A percentile compares a stretch with the other conserved stretches of the same genome.
Evolutionary conservation across 352 stramenopile genomes (phyloP).

Genomic region (Phytophthora europaea): DNA sequence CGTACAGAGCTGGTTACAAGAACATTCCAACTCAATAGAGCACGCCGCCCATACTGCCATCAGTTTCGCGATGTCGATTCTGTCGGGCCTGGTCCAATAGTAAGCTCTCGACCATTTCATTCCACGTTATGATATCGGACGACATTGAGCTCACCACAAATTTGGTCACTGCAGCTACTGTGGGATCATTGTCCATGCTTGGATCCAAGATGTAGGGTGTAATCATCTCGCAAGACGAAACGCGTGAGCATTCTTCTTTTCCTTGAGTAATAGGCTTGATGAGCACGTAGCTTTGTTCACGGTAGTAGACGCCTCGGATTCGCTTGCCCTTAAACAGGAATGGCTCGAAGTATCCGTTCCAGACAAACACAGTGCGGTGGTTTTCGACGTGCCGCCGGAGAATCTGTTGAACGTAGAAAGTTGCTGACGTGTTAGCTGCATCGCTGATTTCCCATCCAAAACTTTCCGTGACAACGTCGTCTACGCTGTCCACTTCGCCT

Average conservation of each 20-base stretch:
- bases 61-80: not conserved
- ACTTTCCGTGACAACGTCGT: conserved; percentile 58
- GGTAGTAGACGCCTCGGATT: conserved; percentile 47
- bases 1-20: too few species aligned
- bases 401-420: conserved; percentile 63
- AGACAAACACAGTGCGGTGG: conserved; percentile 66
- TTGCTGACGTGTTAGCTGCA: conserved; percentile 45
- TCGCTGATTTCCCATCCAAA: conserved; percentile 58
- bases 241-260: conserved; percentile 29
- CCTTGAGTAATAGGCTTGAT: conserved; percentile 35
- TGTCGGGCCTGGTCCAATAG: conserved; percentile 28
- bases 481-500: conserved; percentile 21
- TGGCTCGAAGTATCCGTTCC: conserved; percentile 58
- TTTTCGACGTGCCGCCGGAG: conserved; percentile 56
- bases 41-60: not conserved
- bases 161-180: conserved; percentile 43
- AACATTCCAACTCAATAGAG: not conserved
- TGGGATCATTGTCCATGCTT: conserved; percentile 31
- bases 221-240: conserved; percentile 59
- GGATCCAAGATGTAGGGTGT: conserved; percentile 51
- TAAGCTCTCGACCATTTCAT: conserved; percentile 53
- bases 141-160: conserved; percentile 46
- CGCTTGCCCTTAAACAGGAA: conserved; percentile 56
- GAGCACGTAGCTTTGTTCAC: conserved; percentile 64
- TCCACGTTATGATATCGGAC: conserved; percentile 37